Evolutionary conservation across 139 green algal genomes (phyloP), one percentile per base, ranked within the genome.

Genomic region (Ulvella scutata): DNA sequence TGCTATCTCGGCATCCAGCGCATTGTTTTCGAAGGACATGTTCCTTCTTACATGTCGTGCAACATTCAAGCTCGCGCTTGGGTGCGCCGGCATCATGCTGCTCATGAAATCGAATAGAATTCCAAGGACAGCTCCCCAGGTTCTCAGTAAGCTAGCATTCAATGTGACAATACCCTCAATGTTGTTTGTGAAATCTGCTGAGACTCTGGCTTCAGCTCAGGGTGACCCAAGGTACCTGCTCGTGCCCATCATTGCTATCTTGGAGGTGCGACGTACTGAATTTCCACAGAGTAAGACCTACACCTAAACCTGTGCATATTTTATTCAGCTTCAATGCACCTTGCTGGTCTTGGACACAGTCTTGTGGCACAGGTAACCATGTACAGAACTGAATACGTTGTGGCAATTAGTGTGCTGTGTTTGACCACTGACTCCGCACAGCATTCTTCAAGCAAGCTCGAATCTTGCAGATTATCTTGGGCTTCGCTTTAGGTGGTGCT

Each of bases 101-200:
- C 51, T 67, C n/a, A 67, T 67, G 51, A 67, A 67, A 26, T 36
- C n/a, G n/a, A 26, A 26, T 9, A n/a, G 51, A n/a, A n/a, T 67
- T 29, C 51, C 51, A 6, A 26, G 4, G 51, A 7, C 51, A 67
- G 33, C 51, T n/a, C 51, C 77, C 9, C 51, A 81, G 60, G 72
- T 80, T 20, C 73, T 29, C 34, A 43, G 23, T 20, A 40, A 77
- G 72, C 73, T 81, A 17, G 73, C 77, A 4, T 81, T 81, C 73
- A 81, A 61, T 39, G 7, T 78, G 1, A 78, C 77, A 0, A 81
- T 81, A 20, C 77, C 77, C 4, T 74, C 44, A 29, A 75, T 62
- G 73, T 39, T 81, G 39, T 33, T 78, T 2, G 40, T 35, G 29
- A 81, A 51, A 39, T 78, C 77, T 35, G 72, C 77, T 21, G 61